phyloP scores from a whole-genome alignment of 768 basidiomycete species.

The Pulveroboletus sp. region DNA sequence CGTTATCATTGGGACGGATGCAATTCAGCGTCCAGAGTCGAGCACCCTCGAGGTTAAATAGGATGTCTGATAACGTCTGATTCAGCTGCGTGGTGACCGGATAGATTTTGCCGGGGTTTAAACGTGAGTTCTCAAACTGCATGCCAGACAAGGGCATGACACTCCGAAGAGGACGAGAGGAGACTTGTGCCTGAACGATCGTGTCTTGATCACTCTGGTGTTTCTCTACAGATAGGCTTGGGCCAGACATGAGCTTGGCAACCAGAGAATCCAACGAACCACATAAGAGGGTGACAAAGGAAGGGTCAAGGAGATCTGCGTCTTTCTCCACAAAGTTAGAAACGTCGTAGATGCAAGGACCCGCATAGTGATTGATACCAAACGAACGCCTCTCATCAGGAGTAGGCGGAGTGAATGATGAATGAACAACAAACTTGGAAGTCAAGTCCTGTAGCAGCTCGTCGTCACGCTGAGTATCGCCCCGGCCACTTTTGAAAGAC shows the following conservation, averaged over 20 bases:
- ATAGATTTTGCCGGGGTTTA: constrained; percentile 51
- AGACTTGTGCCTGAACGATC: constrained; percentile 62
- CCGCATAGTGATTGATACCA: constrained; percentile 59
- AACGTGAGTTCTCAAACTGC: constrained; percentile 34
- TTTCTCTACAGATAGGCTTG: constrained; percentile 52
- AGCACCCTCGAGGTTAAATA: constrained; percentile 41
- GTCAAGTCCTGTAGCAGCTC: constrained; percentile 48
- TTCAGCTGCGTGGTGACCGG: constrained; percentile 58
- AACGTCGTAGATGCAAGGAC: constrained; percentile 50
- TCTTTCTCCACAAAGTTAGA: constrained; percentile 46
- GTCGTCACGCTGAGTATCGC: constrained; percentile 43
- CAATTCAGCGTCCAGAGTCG: constrained; percentile 54
- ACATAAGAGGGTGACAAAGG: constrained; percentile 50
- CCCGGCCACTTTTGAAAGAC: constrained; percentile 48
- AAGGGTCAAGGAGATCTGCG: constrained; percentile 50
- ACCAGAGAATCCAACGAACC: constrained; percentile 50
- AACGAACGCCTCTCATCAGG: constrained; percentile 38
- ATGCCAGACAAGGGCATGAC: constrained; percentile 35
- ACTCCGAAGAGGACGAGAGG: constrained; percentile 49
- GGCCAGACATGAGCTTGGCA: constrained; percentile 58
- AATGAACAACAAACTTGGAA: constrained; percentile 42
- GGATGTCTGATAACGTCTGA: constrained; percentile 44
- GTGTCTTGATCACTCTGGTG: constrained; percentile 53
- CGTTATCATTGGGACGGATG: constrained; percentile 62
- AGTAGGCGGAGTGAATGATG: constrained; percentile 44